Evolutionary conservation across 2,329 filamentous ascomycete species (phyloP).

Genomic region (Colletotrichum theobromicola): DNA sequence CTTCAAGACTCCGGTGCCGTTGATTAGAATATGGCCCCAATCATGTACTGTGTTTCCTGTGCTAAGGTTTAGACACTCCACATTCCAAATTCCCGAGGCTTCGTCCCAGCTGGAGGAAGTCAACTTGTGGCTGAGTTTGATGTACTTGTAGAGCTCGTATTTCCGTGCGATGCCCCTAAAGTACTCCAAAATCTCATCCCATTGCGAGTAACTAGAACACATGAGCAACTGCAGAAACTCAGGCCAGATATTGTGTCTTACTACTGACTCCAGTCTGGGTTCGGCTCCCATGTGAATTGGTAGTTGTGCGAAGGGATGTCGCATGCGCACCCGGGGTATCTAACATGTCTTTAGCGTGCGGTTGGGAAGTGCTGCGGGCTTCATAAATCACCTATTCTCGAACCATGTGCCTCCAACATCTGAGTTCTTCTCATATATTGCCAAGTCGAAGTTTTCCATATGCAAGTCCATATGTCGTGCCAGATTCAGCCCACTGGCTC

Average conservation of each 20-base stretch:
- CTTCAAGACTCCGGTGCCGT: neutral
- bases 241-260: neutral
- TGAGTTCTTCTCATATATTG: constrained; percentile 30
- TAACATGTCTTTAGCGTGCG: neutral
- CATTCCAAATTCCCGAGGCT: neutral
- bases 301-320: constrained; percentile 27
- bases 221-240: neutral
- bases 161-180: neutral
- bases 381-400: constrained; percentile 20
- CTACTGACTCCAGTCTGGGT: constrained; percentile 49
- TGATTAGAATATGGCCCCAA: neutral
- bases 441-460: constrained; percentile 35
- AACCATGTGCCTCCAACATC: constrained; percentile 27
- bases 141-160: neutral
- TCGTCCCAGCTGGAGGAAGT: neutral
- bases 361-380: neutral
- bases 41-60: neutral
- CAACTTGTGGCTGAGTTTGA: neutral
- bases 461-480: neutral
- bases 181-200: neutral
- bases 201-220: neutral
- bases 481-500: neutral
- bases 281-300: constrained; percentile 56
- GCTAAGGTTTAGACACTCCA: neutral
- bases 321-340: constrained; percentile 25